Conservation (phyloP, 176 grass and related monocot genomes). For the Saccharum officinarum region DNA sequence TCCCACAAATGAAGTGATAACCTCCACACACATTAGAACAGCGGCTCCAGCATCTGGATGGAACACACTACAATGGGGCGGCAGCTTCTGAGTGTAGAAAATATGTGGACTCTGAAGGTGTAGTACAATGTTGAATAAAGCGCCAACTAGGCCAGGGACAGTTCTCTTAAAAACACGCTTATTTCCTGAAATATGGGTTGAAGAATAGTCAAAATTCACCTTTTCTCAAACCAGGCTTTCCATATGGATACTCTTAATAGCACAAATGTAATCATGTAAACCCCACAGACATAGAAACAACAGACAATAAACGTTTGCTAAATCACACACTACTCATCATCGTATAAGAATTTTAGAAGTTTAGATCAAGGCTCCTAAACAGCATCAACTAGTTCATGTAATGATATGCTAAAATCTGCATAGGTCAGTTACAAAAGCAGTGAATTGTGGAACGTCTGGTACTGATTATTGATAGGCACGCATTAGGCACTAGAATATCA, state of each 20-base stretch:
- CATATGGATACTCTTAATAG: not conserved
- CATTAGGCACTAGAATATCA: not conserved
- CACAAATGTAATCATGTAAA: conserved; percentile 27
- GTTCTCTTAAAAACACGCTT: conserved; percentile 74
- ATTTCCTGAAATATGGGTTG: conserved; percentile 56
- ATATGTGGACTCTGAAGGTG: conserved; percentile 75
- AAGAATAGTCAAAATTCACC: not conserved
- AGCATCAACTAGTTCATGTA: conserved; percentile 7
- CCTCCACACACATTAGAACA: conserved; percentile 86
- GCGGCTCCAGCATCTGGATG: conserved; percentile 70
- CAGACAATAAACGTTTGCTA: not conserved
- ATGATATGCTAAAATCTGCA: conserved; percentile 8
- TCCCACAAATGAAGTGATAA: conserved; percentile 74
- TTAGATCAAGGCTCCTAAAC: conserved; percentile 10
- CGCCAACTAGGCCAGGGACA: conserved; percentile 61
- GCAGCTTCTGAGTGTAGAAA: conserved; percentile 68
- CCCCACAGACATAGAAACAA: conserved; percentile 6
- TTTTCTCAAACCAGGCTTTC: not conserved
- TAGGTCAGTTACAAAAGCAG: not conserved
- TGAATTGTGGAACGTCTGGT: not conserved
- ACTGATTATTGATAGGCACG: not conserved
- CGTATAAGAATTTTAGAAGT: not conserved
- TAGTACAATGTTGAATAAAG: conserved; percentile 79
- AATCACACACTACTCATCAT: conserved; percentile 1
- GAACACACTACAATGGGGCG: conserved; percentile 20